Evolutionary conservation across 192 early-diverging fungal genomes (phyloP).

Genomic region (Fimicolochytrium jonesii): DNA sequence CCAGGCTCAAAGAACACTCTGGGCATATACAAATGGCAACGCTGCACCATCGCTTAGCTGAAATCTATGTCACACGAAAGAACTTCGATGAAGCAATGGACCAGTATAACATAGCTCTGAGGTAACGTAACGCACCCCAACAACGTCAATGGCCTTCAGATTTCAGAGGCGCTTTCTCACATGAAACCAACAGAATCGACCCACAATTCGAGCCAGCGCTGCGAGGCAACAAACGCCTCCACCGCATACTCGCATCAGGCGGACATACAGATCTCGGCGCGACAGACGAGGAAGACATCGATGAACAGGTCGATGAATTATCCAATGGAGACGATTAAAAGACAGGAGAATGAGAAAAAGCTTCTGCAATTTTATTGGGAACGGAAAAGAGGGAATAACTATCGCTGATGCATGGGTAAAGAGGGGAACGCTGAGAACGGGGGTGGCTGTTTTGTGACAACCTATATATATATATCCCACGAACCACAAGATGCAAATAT

Average conservation of each 20-base stretch:
- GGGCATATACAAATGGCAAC: slow-evolving; percentile 11
- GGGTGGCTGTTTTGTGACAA: too few species aligned
- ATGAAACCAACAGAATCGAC: slow-evolving; percentile 2
- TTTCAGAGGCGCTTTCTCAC: background rate
- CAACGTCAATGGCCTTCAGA: background rate
- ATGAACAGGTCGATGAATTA: background rate
- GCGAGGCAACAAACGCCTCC: background rate
- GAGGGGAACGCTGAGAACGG: too few species aligned
- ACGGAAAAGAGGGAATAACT: too few species aligned
- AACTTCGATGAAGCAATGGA: slow-evolving; percentile 3
- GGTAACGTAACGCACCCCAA: background rate
- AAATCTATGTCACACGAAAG: background rate
- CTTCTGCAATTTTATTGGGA: too few species aligned
- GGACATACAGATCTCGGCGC: background rate
- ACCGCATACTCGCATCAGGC: background rate
- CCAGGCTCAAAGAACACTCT: slow-evolving; percentile 2
- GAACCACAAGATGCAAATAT: too few species aligned
- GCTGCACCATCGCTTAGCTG: background rate
- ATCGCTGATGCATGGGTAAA: too few species aligned
- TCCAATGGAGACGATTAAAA: background rate
- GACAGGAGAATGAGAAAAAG: too few species aligned
- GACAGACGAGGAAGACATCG: background rate
- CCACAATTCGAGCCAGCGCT: background rate
- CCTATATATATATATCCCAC: too few species aligned
- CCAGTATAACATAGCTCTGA: background rate